Conservation (phyloP, 441 rosid species). For the Isatis lusitanica region DNA sequence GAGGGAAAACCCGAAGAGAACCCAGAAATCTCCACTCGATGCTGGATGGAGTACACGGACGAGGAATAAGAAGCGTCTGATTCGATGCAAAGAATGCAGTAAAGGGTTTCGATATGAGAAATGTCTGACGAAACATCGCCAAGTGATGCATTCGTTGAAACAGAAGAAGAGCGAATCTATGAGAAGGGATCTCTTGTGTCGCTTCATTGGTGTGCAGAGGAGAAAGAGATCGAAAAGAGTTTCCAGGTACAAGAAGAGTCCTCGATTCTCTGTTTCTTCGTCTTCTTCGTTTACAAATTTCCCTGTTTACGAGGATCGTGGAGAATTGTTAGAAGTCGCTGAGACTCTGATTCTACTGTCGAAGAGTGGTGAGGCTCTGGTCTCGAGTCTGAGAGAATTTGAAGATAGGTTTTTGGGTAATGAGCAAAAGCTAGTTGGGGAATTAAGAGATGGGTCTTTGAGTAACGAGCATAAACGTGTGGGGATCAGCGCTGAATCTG, state of each 20-base stretch:
- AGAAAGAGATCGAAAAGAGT: slow-evolving; percentile 16
- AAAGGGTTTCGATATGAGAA: slow-evolving; percentile 13
- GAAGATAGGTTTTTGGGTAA: neutral
- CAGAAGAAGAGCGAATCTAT: neutral
- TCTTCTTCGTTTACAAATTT: neutral
- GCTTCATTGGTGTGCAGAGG: slow-evolving; percentile 5
- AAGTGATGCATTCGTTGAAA: neutral
- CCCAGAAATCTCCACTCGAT: neutral
- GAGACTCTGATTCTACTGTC: slow-evolving; percentile 15
- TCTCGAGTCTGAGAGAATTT: neutral
- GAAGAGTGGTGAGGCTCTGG: neutral
- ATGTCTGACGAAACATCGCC: slow-evolving; percentile 3
- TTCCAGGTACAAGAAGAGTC: slow-evolving; percentile 16
- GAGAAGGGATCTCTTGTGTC: neutral
- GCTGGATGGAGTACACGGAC: neutral
- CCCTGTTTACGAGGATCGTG: neutral
- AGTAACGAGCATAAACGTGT: slow-evolving; percentile 16
- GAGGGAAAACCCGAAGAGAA: neutral
- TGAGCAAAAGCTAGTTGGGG: neutral
- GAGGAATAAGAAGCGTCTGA: slow-evolving; percentile 4
- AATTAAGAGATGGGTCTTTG: slow-evolving; percentile 19
- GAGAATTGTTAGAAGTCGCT: slow-evolving; percentile 4
- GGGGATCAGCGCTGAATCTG: neutral
- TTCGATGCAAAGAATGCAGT: slow-evolving; percentile 1
- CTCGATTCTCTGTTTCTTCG: neutral